A percentile compares a stretch with the other conserved stretches of the same genome.
Conservation (phyloP, 2,329 filamentous ascomycete genomes). For the Hypoxylon sp. region DNA sequence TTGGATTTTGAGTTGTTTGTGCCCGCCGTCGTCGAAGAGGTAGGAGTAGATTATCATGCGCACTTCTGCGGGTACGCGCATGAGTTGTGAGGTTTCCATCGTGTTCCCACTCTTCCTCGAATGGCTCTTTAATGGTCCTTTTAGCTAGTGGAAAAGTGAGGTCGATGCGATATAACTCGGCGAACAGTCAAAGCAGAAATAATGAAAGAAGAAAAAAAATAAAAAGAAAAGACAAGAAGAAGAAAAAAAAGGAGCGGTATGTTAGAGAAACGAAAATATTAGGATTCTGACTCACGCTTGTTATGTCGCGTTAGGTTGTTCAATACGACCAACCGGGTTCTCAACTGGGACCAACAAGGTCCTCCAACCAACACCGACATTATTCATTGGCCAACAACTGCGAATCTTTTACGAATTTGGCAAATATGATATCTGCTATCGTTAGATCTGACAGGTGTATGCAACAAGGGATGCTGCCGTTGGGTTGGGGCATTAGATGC, state of each 20-base stretch:
- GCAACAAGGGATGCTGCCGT: neutral
- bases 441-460: constrained; percentile 5
- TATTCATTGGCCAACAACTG: constrained; percentile 10
- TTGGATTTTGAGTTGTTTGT: constrained; percentile 57
- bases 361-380: constrained; percentile 10
- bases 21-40: constrained; percentile 59
- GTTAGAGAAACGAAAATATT: neutral
- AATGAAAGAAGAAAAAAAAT: neutral
- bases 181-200: neutral
- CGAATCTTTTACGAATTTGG: neutral
- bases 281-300: neutral
- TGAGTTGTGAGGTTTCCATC: constrained; percentile 46
- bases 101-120: neutral
- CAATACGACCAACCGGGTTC: constrained; percentile 39
- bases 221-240: neutral
- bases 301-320: neutral
- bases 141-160: neutral
- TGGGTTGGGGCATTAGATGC: neutral
- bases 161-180: neutral
- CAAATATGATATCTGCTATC: neutral
- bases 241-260: neutral
- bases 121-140: neutral
- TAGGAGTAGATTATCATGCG: constrained; percentile 60
- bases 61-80: constrained; percentile 58
- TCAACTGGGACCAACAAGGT: constrained; percentile 39